phyloP scores from a whole-genome alignment of 108 stramenopile species.

The Nitzschia putrida region DNA sequence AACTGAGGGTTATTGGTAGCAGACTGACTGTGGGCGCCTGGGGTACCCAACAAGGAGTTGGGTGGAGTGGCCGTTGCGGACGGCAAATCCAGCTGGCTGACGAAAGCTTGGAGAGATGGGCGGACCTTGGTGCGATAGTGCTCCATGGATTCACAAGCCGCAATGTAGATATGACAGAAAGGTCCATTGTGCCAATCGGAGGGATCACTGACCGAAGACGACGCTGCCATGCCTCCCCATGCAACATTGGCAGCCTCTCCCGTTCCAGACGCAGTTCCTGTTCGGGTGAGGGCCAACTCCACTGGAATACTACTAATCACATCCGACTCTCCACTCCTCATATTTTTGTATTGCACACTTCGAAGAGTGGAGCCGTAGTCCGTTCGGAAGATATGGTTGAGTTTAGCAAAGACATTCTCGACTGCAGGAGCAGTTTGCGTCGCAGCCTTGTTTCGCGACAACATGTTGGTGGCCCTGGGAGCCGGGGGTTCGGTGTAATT shows the following conservation, averaged over 20 bases:
- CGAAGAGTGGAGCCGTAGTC: conserved; percentile 64
- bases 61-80: conserved; percentile 27
- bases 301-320: conserved; percentile 52
- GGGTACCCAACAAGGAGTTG: conserved; percentile 1
- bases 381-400: conserved; percentile 43
- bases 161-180: conserved; percentile 81
- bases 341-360: conserved; percentile 55
- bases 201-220: conserved; percentile 45
- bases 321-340: conserved; percentile 46
- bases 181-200: conserved; percentile 77
- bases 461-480: conserved; percentile 26
- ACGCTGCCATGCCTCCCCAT: conserved; percentile 39
- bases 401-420: conserved; percentile 49
- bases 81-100: conserved; percentile 72
- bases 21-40: not conserved
- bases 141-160: conserved; percentile 61
- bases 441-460: conserved; percentile 9
- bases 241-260: conserved; percentile 21
- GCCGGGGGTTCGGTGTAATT: not conserved
- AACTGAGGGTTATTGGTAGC: conserved; percentile 22
- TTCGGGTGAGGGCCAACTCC: conserved; percentile 38
- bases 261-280: conserved; percentile 13
- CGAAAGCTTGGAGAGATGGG: conserved; percentile 74
- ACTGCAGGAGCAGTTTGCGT: conserved; percentile 12
- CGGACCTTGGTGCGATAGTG: conserved; percentile 76